A percentile compares a stretch with the other conserved stretches of the same genome.
Conservation (phyloP, 768 basidiomycete species). For the Amanita jacksonii region DNA sequence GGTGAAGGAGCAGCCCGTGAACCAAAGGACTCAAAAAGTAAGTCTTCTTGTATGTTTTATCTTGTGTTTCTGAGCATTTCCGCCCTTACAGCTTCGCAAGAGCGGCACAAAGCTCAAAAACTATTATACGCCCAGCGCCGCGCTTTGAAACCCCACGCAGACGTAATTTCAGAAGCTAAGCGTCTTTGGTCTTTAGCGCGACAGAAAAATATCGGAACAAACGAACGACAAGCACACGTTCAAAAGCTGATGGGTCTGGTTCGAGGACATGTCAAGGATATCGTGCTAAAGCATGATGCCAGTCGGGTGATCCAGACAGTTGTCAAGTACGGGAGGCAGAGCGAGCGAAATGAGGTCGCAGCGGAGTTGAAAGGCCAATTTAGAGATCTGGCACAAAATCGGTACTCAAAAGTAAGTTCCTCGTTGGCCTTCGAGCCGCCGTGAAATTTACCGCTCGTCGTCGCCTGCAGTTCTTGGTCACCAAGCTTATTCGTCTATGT, state of each 20-base stretch:
- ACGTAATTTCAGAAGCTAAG: constrained; percentile 62
- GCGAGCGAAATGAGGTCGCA: constrained; percentile 74
- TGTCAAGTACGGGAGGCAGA: constrained; percentile 71
- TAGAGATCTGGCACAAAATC: constrained; percentile 69
- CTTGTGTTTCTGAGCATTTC: not conserved
- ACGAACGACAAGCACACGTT: constrained; percentile 70
- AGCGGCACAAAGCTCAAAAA: constrained; percentile 67
- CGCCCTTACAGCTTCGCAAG: constrained; percentile 39
- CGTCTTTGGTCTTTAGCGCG: constrained; percentile 68
- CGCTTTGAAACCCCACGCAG: constrained; percentile 70
- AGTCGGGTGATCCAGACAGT: constrained; percentile 77
- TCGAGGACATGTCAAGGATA: constrained; percentile 74
- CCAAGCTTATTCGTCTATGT: constrained; percentile 70
- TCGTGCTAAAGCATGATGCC: constrained; percentile 88
- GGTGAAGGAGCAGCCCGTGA: constrained; percentile 23
- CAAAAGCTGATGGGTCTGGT: constrained; percentile 66
- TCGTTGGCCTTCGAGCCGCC: not conserved
- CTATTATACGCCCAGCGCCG: constrained; percentile 57
- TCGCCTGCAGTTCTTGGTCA: constrained; percentile 56
- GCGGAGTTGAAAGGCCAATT: constrained; percentile 76
- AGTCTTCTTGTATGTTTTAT: constrained; percentile 8
- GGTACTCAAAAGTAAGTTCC: constrained; percentile 72
- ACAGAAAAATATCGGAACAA: constrained; percentile 56
- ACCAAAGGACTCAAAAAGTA: constrained; percentile 55
- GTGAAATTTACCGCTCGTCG: not conserved